Evolutionary conservation across 2,329 filamentous ascomycete species (phyloP), one percentile per base, ranked within the genome.

Genomic region (Pezicula rhizophila): DNA sequence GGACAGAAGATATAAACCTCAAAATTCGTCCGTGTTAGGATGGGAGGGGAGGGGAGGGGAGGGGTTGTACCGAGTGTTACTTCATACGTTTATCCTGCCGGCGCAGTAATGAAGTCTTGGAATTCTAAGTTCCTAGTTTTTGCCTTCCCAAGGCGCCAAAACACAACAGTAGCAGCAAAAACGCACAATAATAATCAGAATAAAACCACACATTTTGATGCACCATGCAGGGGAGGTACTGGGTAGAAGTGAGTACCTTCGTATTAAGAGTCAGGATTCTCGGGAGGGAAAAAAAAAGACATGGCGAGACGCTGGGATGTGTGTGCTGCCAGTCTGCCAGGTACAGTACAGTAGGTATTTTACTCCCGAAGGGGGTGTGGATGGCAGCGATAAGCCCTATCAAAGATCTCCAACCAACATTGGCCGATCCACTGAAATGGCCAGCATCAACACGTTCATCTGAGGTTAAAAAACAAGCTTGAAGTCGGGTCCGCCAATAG

Each of bases 241-340:
- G 33, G 12, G 15, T 11, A 20, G 38, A 2, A 20, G 38, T 15
- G 38, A 40, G 17, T 20, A 15, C 20, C 5, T n/a, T n/a, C n/a
- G 38, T 17, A 12, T 18, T n/a, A 3, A 42, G 39, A 41, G 2
- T 8, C 18, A 17, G 20, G 17, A 10, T 31, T 31, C 28, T 10
- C 23, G 23, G 23, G 3, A 5, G 26, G 8, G 28, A 11, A 31
- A 10, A 31, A 10, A 10, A 12, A 12, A 10, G 28, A 8, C 40
- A 42, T 42, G 40, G 40, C 40, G 40, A 42, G 40, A 42, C 40
- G 40, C 40, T 42, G 25, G 40, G 15, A 12, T 31, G 28, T 31
- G 28, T 10, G 3, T 23, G 3, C 23, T 23, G 6, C 23, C 23
- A 4, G 23, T 23, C 18, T 18, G 18, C 18, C 3, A 18, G 18